Conservation (phyloP, 257 asterid species). For the Pogostemon cablin region DNA sequence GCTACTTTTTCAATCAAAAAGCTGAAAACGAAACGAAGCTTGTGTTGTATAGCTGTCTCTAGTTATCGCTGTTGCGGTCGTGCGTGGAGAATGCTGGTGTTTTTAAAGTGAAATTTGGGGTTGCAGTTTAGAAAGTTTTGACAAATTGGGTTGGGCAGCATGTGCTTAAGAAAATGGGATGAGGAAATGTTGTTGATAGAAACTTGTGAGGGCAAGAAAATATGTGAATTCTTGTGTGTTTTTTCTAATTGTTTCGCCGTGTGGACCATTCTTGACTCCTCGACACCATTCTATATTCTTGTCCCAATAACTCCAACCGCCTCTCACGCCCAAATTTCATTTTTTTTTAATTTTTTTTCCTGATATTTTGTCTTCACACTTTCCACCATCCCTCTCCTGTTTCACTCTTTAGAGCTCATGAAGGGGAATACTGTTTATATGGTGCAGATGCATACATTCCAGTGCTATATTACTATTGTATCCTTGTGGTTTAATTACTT, state of each 20-base stretch:
- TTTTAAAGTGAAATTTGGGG: conserved; percentile 29
- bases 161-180: conserved; percentile 29
- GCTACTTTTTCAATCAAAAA: neutral
- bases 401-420: no score
- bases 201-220: conserved; percentile 24
- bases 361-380: no score
- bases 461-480: no score
- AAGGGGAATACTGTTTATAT: no score
- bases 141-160: conserved; percentile 12
- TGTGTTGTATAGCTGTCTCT: conserved; percentile 12
- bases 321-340: conserved; percentile 32
- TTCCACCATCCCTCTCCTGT: no score
- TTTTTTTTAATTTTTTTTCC: neutral
- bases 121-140: conserved; percentile 7
- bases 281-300: conserved; percentile 3
- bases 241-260: conserved; percentile 32
- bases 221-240: conserved; percentile 33
- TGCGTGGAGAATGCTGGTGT: conserved; percentile 15
- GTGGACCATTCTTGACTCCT: conserved; percentile 52
- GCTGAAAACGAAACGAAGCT: neutral
- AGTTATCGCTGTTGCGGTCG: neutral
- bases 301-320: conserved; percentile 32
- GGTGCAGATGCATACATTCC: no score
- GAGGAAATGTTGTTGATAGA: conserved; percentile 4
- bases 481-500: no score